phyloP scores from a whole-genome alignment of 225 moss, liverwort and hornwort species.

The Pseudoscleropodium purum region DNA sequence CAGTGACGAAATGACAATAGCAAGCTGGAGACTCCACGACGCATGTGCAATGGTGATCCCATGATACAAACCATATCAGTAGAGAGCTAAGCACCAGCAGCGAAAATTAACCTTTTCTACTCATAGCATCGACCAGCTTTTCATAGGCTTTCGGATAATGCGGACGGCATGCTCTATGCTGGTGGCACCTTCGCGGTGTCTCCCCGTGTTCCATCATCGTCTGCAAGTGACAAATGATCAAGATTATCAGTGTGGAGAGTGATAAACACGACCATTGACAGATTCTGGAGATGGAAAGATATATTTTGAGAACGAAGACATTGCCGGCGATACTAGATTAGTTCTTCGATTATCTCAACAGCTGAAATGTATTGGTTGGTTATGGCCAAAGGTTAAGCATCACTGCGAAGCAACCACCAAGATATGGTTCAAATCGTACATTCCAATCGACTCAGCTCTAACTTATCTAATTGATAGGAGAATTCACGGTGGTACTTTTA shows the following conservation, averaged over 20 bases:
- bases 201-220: not conserved
- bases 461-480: not conserved
- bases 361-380: not conserved
- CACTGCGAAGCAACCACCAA: not conserved
- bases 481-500: not conserved
- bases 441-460: not conserved
- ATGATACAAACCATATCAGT: not conserved
- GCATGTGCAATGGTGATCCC: not conserved
- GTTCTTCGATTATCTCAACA: not conserved
- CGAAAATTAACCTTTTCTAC: slow-evolving; percentile 1
- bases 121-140: not conserved
- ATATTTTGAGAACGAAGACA: not conserved
- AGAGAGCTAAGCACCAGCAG: not conserved
- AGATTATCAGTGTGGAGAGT: not conserved
- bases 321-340: not conserved
- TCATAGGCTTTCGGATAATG: slow-evolving; percentile 13
- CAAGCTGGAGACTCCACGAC: not conserved
- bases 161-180: slow-evolving; percentile 5
- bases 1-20: not conserved
- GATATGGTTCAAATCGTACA: not conserved
- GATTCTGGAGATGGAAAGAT: not conserved
- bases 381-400: not conserved
- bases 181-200: not conserved
- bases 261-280: not conserved
- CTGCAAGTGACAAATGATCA: not conserved